Conservation (phyloP, 345 rosid species). For the Viola odorata region DNA sequence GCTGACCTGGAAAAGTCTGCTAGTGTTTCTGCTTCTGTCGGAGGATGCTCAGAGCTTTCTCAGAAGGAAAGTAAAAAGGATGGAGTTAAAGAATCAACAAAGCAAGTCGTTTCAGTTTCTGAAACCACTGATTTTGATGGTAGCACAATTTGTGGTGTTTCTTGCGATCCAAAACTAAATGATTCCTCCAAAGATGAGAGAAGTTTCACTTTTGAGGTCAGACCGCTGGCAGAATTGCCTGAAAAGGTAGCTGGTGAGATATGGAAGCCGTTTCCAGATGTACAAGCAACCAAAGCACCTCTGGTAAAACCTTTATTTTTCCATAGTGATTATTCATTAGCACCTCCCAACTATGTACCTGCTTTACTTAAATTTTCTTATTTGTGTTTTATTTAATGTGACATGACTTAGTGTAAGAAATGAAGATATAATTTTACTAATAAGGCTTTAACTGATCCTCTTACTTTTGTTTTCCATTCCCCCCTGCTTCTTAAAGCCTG, state of each 20-base stretch:
- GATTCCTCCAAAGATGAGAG: slow-evolving; percentile 41
- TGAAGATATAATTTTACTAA: too few species aligned
- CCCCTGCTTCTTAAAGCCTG: slow-evolving; percentile 37
- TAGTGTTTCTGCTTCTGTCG: slow-evolving; percentile 37
- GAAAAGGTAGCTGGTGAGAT: slow-evolving; percentile 2
- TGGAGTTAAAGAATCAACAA: slow-evolving; percentile 28
- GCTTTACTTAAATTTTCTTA: too few species aligned
- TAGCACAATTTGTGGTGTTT: slow-evolving; percentile 15
- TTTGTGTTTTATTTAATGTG: too few species aligned
- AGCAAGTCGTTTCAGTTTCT: slow-evolving; percentile 26
- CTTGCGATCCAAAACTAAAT: slow-evolving; percentile 35
- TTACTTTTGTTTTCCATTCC: slow-evolving; percentile 1
- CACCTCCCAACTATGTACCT: not conserved
- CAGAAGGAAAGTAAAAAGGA: slow-evolving; percentile 30
- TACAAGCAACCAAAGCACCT: slow-evolving; percentile 31
- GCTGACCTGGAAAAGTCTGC: slow-evolving; percentile 37
- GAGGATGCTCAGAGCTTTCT: slow-evolving; percentile 35
- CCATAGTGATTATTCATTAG: not conserved
- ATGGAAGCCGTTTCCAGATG: slow-evolving; percentile 24
- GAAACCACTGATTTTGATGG: slow-evolving; percentile 19
- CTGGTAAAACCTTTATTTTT: slow-evolving; percentile 27
- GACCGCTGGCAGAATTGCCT: slow-evolving; percentile 25
- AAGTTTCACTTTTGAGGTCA: slow-evolving; percentile 48
- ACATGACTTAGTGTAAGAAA: too few species aligned
- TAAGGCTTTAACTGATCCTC: not conserved